Conservation (phyloP, 1,139 yeast species). For the Debaryomyces fabryi region DNA sequence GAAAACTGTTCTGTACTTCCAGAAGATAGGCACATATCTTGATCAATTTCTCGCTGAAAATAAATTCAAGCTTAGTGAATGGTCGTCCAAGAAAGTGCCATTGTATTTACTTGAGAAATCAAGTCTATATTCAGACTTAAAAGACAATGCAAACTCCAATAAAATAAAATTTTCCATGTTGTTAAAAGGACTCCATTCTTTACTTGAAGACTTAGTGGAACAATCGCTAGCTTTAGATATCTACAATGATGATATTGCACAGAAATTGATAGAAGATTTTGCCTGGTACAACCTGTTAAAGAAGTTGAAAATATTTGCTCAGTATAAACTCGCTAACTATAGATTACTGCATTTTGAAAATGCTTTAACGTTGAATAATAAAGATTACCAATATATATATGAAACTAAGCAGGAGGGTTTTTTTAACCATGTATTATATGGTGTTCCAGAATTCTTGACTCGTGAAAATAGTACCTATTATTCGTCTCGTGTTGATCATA, state of each 20-base stretch:
- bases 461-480: conserved; percentile 12
- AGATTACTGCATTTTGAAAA: conserved; percentile 55
- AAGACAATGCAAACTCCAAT: conserved; percentile 16
- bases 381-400: conserved; percentile 26
- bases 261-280: conserved; percentile 56
- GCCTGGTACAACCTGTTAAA: conserved; percentile 69
- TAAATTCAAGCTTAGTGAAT: conserved; percentile 17
- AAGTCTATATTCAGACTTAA: conserved; percentile 26
- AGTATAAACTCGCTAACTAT: conserved; percentile 56
- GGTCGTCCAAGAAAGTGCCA: conserved; percentile 28
- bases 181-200: conserved; percentile 19
- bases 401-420: conserved; percentile 16
- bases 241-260: conserved; percentile 43
- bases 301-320: conserved; percentile 60
- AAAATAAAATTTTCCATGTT: conserved; percentile 23
- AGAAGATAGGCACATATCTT: conserved; percentile 22
- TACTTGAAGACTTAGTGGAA: conserved; percentile 16
- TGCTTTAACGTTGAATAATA: conserved; percentile 26
- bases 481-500: conserved; percentile 15
- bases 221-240: conserved; percentile 36
- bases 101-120: conserved; percentile 24
- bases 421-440: conserved; percentile 30
- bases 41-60: conserved; percentile 19
- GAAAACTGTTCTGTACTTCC: conserved; percentile 28
- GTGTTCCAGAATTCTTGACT: conserved; percentile 20